Base-by-base conservation (phyloP, 2,329 filamentous ascomycete species). In the Penicillium frequentans region DNA sequence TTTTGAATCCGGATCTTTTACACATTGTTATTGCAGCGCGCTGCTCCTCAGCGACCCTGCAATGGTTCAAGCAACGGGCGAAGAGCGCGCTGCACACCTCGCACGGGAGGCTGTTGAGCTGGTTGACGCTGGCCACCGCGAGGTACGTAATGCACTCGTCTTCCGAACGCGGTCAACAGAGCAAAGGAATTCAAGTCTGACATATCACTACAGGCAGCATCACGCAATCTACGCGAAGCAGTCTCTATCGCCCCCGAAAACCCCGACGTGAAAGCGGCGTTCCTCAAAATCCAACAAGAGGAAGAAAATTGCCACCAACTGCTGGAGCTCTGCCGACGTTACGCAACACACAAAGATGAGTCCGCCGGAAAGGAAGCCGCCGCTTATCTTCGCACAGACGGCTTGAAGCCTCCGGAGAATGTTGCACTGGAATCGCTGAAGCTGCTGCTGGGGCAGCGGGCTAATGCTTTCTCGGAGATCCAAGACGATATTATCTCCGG, bases 401-500 rank as follows among this genome's bases (percentile, higher is more conserved):
- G 77, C n/a, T 68, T 77, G 44, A 72, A 77, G 49, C 73, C 76
- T 3, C 75, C 78, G 3, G 71, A 73, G 56, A 71, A 71, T 39
- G 71, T 76, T 11, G 77, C 77, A 5, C 61, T 79, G 46, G 75
- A 78, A 61, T 77, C 73, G 56, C 64, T 78, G 50, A 76, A 77
- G 55, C 68, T 80, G 39, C 65, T 81, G 44, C 65, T 80, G 33
- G 71, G 71, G 16, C 64, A 72, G 55, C 69, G 66, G 27, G 68
- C 75, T 10, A 60, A 68, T 24, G 68, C 68, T 27, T 62, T 79
- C 43, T 76, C 76, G 8, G 61, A 66, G 16, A 64, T 70, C 16
- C 78, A 80, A 61, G 79, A 81, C 68, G 75, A 75, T 44, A 76
- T 81, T 58, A 75, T 81, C 44, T 75, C 76, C 26, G 76, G 77